Conservation (phyloP, 1,284 basidiomycete genomes). For the Pholiota adiposa region DNA sequence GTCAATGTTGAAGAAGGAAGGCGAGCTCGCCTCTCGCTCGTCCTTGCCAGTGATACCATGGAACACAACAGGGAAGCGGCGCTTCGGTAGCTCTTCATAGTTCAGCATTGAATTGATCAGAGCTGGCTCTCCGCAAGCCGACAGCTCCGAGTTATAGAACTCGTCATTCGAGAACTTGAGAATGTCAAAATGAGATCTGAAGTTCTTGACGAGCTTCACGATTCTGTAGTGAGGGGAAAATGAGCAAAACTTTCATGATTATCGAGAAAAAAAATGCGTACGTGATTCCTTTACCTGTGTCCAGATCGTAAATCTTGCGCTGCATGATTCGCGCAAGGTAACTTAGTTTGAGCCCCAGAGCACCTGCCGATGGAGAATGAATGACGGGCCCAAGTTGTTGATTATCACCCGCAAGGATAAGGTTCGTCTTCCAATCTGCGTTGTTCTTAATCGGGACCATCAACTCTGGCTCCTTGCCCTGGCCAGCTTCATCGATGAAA, state of each 20-base stretch:
- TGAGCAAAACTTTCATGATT: slow-evolving; percentile 1
- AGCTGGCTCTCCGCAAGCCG: slow-evolving; percentile 45
- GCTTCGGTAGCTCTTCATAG: slow-evolving; percentile 45
- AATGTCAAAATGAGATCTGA: slow-evolving; percentile 59
- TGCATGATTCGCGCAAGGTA: slow-evolving; percentile 59
- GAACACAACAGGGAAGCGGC: slow-evolving; percentile 61
- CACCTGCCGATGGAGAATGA: slow-evolving; percentile 46
- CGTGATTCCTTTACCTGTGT: slow-evolving; percentile 36
- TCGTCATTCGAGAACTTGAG: slow-evolving; percentile 56
- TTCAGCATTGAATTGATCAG: slow-evolving; percentile 44
- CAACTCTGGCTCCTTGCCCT: slow-evolving; percentile 60
- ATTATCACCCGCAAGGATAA: slow-evolving; percentile 61
- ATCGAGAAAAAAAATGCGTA: slow-evolving; percentile 27
- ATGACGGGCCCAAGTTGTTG: slow-evolving; percentile 64
- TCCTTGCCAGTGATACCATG: slow-evolving; percentile 62
- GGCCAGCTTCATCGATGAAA: slow-evolving; percentile 68
- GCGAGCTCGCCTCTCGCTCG: slow-evolving; percentile 59
- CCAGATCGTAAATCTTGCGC: slow-evolving; percentile 44
- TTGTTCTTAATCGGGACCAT: slow-evolving; percentile 58
- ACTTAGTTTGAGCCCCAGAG: slow-evolving; percentile 50
- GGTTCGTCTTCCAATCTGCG: slow-evolving; percentile 44
- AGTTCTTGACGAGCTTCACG: slow-evolving; percentile 64
- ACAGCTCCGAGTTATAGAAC: slow-evolving; percentile 60
- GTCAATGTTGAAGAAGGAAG: slow-evolving; percentile 69
- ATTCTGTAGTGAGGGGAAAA: slow-evolving; percentile 40